Evolutionary conservation across 2,329 filamentous ascomycete genomes (phyloP), one percentile per base, ranked within the genome.

Genomic region (Davidsoniella neocaledoniae): DNA sequence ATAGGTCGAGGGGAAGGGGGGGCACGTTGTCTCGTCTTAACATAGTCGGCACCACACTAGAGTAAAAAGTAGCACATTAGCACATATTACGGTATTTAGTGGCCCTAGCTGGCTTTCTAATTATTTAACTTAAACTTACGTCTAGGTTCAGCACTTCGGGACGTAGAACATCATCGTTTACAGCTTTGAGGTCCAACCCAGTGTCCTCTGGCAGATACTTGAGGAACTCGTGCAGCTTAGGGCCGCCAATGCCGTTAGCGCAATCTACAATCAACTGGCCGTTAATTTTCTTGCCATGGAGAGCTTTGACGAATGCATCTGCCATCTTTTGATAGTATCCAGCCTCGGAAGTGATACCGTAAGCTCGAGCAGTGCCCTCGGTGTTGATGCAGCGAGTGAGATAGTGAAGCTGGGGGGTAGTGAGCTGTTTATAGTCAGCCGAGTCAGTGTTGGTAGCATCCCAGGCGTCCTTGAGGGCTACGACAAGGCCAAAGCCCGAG

Each of bases 331-430:
- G 77, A 65, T 96, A 96, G 68, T 98, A 98, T 36, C 91, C 91
- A 52, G 78, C 72, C 69, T 96, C 90, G 54, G 83, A 94, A 48
- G 86, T 77, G 61, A 86, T 79, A 51, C 91, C 91, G 62, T 96
- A 98, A 16, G 86, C 77, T 57, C 87, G 81, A 50, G 83, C 81
- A 2, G 86, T 93, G 54, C 83, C 85, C 59, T 91, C 76, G 1
- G 90, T 96, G 68, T 98, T 98, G 67, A 87, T 77, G 65, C 88
- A 94, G 56, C 91, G 85, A 29, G 90, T 90, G 56, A 96, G 73
- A 67, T 98, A 98, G 70, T 98, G 91, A 52, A 98, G 75, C 68
- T 96, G 91, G n/a, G 91, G 91, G 3, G 91, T 98, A 10, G 91
- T 96, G 60, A 95, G 72, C 62, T 88, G 81, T 66, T 90, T 91